Percentiles rank a stretch among this genome's conserved stretches.
Evolutionary conservation across 257 asterid species (phyloP).

Genomic region (Pogostemon cablin): DNA sequence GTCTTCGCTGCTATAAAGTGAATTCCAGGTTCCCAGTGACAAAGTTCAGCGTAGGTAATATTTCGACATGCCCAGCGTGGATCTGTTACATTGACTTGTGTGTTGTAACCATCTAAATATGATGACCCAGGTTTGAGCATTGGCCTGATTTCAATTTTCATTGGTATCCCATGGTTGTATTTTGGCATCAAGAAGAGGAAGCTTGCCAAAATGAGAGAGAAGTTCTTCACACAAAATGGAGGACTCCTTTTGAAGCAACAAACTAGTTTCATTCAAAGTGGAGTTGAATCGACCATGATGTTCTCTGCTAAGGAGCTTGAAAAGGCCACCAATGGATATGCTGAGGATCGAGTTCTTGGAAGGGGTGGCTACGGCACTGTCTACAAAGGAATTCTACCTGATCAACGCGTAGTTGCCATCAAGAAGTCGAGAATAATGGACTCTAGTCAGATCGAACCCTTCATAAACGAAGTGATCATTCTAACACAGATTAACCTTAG

Average conservation of each 20-base stretch:
- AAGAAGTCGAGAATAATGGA: conserved; percentile 41
- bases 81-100: too few relatives aligned
- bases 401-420: conserved; percentile 34
- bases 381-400: conserved; percentile 36
- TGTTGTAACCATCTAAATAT: neutral
- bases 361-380: conserved; percentile 41
- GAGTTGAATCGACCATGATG: neutral
- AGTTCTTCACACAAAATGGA: conserved; percentile 59
- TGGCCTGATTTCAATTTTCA: conserved; percentile 28
- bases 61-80: neutral
- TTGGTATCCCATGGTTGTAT: conserved; percentile 36
- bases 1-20: conserved; percentile 37
- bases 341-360: conserved; percentile 39
- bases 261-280: conserved; percentile 10
- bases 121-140: conserved; percentile 32
- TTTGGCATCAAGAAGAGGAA: conserved; percentile 38
- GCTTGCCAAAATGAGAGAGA: conserved; percentile 37
- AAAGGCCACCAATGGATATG: conserved; percentile 38
- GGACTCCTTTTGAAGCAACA: conserved; percentile 55
- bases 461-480: conserved; percentile 42
- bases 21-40: conserved; percentile 42
- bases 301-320: conserved; percentile 40
- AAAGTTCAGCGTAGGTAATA: conserved; percentile 39
- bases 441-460: conserved; percentile 40
- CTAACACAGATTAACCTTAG: conserved; percentile 41